These are phyloP conservation scores for Begonia peltatifolia DNA, from an alignment of 306 rosid species.

Conservation along the genomic window DNA sequence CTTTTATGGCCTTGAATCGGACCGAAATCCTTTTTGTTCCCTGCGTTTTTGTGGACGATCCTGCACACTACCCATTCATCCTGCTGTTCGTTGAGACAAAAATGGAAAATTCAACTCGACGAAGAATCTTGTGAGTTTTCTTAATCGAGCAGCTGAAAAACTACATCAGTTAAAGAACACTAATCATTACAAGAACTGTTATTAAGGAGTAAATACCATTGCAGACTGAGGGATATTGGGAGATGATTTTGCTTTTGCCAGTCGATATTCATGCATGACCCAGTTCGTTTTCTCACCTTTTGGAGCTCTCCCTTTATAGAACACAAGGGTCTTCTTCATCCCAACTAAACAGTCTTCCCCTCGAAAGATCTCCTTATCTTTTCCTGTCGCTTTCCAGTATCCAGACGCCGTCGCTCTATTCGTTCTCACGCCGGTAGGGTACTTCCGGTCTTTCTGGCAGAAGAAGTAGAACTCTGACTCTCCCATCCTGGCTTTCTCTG, in stretches of 20 bases:
- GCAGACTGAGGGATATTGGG: constrained; percentile 25
- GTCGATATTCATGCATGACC: constrained; percentile 95
- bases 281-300: constrained; percentile 84
- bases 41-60: constrained; percentile 65
- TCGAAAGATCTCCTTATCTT: constrained; percentile 64
- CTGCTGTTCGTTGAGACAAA: constrained; percentile 17
- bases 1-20: constrained; percentile 11
- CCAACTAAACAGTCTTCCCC: constrained; percentile 57
- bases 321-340: constrained; percentile 93
- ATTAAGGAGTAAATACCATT: constrained; percentile 16
- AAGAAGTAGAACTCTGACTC: constrained; percentile 93
- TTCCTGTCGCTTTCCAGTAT: constrained; percentile 97
- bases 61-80: constrained; percentile 90
- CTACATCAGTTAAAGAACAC: too few species aligned
- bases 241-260: constrained; percentile 31
- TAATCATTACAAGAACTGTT: not conserved
- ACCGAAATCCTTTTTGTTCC: constrained; percentile 11
- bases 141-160: too few species aligned
- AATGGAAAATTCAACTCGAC: not conserved
- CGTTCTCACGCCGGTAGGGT: constrained; percentile 94
- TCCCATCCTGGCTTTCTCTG: constrained; percentile 91
- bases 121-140: too few species aligned
- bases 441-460: constrained; percentile 75
- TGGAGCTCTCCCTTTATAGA: constrained; percentile 90
- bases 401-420: constrained; percentile 87